Evolutionary conservation across 2,329 filamentous ascomycete species (phyloP), one percentile per base, ranked within the genome.

Genomic region (Ophiostoma pallidulum): DNA sequence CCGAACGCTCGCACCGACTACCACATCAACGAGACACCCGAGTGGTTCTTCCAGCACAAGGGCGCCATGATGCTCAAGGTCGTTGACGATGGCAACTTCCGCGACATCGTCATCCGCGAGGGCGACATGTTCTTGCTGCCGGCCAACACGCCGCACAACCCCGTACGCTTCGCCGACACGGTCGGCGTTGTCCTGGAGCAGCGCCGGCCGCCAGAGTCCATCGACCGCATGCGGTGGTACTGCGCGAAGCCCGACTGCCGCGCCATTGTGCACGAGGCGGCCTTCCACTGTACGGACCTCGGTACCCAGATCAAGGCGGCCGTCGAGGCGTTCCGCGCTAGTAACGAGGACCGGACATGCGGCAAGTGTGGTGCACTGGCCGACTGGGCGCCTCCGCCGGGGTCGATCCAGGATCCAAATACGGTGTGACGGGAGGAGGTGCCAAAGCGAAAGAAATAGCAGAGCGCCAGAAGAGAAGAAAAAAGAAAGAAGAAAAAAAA

Each of bases 21-120:
- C 73, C 92, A 97, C 75, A 91, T 97, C 77, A 97, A 97, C 74
- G 73, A 81, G 59, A 97, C 91, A 0, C 82, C 92, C 12, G 92
- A 97, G 66, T 97, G 90, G 83, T 98, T 97, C 79, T 97, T 92
- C 75, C 91, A 97, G 67, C 81, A 95, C 76, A 82, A 82, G 59
- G 92, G 92, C 56, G 82, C 84, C 56, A 96, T 97, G 91, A 74
- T 92, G 49, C 83, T 98, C 57, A 94, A 94, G 64, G 85, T 92
- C 14, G 86, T 96, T 54, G 88, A 96, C 42, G 66, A 73, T 49
- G 64, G 73, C 63, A 51, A 69, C 41, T 94, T 94, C 67, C 77
- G 80, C 55, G 91, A 97, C 66, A 79, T 97, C 54, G 74, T 89
- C 61, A 95, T 97, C 68, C 77, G 82, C 59, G 88, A 97, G 68